Percentiles rank a stretch among this genome's conserved stretches.
These are phyloP conservation scores for Lipomyces spencermartinsiae DNA, from an alignment of 805 yeast species.

Conservation along the genomic window DNA sequence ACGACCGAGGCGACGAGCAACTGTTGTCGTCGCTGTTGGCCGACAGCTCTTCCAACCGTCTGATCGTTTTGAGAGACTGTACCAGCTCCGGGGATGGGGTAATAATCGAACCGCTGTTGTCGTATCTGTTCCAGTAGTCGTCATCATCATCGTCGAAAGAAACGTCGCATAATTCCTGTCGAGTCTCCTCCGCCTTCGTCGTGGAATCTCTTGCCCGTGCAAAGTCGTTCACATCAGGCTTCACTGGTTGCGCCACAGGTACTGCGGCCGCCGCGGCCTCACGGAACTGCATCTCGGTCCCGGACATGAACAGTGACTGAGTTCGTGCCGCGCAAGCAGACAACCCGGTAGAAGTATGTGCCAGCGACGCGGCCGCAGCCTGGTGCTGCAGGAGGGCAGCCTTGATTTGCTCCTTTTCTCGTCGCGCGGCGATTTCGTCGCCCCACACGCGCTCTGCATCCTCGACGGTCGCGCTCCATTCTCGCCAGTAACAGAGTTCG, in stretches of 20 bases:
- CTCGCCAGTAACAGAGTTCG: slow-evolving; percentile 31
- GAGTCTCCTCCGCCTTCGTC: slow-evolving; percentile 7
- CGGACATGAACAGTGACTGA: slow-evolving; percentile 3
- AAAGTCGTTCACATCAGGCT: background rate
- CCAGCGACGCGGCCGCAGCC: background rate
- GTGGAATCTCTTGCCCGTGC: too few relatives aligned
- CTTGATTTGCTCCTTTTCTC: slow-evolving; percentile 20
- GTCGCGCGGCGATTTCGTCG: slow-evolving; percentile 7
- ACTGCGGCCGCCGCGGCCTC: slow-evolving; percentile 3
- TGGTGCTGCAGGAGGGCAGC: slow-evolving; percentile 12
- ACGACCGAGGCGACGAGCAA: background rate
- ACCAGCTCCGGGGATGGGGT: slow-evolving; percentile 18
- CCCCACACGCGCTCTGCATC: slow-evolving; percentile 30
- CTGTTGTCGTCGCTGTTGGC: slow-evolving; percentile 8
- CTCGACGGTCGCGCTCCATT: slow-evolving; percentile 22
- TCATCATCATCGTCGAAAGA: slow-evolving; percentile 16
- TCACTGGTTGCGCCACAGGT: background rate
- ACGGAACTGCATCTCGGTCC: slow-evolving; percentile 2
- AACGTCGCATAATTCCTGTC: background rate
- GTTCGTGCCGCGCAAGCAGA: background rate
- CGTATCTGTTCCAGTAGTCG: slow-evolving; percentile 19
- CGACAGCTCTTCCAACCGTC: slow-evolving; percentile 1
- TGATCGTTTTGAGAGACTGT: slow-evolving; percentile 5
- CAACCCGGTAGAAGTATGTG: background rate
- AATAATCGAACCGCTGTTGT: slow-evolving; percentile 1